phyloP scores from a whole-genome alignment of 257 asterid species.

The Nicotiana noctiflora region DNA sequence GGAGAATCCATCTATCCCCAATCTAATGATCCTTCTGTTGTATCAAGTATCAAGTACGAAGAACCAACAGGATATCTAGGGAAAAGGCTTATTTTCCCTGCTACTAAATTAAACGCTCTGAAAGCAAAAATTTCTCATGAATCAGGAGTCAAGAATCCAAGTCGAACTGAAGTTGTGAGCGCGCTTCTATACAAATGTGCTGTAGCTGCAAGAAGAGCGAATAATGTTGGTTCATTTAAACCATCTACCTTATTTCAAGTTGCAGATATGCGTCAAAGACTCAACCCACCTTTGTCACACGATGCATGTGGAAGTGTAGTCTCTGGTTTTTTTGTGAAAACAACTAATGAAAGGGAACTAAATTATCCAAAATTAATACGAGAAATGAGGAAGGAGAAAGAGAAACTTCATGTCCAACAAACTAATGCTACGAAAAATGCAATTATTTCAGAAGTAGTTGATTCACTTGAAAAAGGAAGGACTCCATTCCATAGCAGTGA shows the following conservation, averaged over 20 bases:
- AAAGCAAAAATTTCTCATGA: background rate
- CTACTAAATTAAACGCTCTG: background rate
- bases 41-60: background rate
- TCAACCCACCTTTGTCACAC: background rate
- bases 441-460: no score
- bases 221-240: background rate
- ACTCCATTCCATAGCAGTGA: no score
- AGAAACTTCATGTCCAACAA: background rate
- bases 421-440: no score
- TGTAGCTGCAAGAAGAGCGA: background rate
- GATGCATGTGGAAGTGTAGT: background rate
- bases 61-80: background rate
- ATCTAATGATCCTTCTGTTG: background rate
- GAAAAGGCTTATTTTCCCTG: background rate
- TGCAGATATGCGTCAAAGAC: background rate
- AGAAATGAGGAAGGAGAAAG: background rate
- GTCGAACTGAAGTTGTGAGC: background rate
- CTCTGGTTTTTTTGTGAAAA: background rate
- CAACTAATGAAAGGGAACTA: background rate
- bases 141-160: conserved; percentile 1
- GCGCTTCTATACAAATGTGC: background rate
- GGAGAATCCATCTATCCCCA: conserved; percentile 6
- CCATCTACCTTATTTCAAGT: background rate
- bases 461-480: no score
- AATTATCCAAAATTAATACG: background rate